A percentile compares a stretch with the other conserved stretches of the same genome.
These are phyloP conservation scores for Westerdykella ornata DNA, from an alignment of 2,329 filamentous ascomycete genomes.

Conservation along the genomic window DNA sequence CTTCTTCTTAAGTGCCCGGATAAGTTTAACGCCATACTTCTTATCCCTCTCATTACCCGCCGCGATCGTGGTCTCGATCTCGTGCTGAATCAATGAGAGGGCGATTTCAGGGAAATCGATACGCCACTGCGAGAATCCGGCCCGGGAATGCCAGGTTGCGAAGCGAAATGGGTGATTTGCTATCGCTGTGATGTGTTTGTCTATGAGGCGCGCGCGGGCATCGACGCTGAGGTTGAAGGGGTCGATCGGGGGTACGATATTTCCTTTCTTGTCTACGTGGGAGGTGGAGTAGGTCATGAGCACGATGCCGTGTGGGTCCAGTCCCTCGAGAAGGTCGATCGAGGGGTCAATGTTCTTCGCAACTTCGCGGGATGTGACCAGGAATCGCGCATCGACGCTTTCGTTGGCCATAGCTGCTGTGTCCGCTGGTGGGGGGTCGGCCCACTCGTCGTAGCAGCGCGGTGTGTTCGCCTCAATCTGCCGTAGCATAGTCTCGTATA, in stretches of 20 bases:
- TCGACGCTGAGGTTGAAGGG: conserved; percentile 19
- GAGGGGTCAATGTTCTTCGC: conserved; percentile 37
- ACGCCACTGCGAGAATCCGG: conserved; percentile 67
- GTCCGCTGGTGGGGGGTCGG: conserved; percentile 18
- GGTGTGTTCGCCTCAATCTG: conserved; percentile 62
- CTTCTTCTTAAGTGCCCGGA: conserved; percentile 75
- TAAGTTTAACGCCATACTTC: conserved; percentile 68
- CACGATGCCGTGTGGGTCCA: conserved; percentile 27
- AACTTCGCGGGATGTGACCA: conserved; percentile 39
- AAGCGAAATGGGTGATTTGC: conserved; percentile 61
- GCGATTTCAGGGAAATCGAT: conserved; percentile 74
- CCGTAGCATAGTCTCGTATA: conserved; percentile 69
- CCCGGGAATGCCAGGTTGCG: conserved; percentile 58
- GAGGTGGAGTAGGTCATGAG: background rate
- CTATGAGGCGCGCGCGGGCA: conserved; percentile 41
- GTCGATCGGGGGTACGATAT: conserved; percentile 21
- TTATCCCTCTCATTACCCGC: conserved; percentile 57
- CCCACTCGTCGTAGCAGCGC: conserved; percentile 56
- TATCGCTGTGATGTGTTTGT: conserved; percentile 67
- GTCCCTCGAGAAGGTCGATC: conserved; percentile 37
- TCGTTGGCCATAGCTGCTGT: conserved; percentile 29
- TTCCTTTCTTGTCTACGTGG: conserved; percentile 10
- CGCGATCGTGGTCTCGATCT: conserved; percentile 76
- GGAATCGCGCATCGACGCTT: conserved; percentile 28
- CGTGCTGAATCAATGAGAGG: conserved; percentile 62